These are phyloP conservation scores for Ascochyta pisi DNA, from an alignment of 2,329 filamentous ascomycete species.

Conservation along the genomic window DNA sequence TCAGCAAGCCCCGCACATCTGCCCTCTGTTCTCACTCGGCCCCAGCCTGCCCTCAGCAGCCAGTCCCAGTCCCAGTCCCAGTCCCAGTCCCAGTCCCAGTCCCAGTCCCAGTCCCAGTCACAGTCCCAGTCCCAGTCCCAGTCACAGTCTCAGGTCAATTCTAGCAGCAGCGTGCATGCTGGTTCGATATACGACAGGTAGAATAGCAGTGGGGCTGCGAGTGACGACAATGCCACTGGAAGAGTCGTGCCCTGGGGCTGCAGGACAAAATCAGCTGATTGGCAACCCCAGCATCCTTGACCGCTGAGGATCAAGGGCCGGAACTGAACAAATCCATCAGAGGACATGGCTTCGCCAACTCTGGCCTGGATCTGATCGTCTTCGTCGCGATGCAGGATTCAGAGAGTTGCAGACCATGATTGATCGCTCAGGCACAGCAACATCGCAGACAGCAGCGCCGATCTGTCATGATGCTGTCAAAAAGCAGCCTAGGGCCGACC, in stretches of 20 bases:
- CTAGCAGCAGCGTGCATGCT: conserved; percentile 7
- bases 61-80: neutral
- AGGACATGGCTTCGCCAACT: neutral
- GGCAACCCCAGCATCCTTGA: conserved; percentile 23
- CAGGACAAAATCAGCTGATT: conserved; percentile 12
- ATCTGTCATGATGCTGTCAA: conserved; percentile 3
- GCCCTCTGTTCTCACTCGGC: neutral
- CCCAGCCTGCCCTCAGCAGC: conserved; percentile 1
- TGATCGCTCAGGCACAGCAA: conserved; percentile 1
- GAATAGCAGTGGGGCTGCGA: conserved; percentile 13
- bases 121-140: too few species aligned
- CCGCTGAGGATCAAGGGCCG: conserved; percentile 11
- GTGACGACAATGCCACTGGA: conserved; percentile 22
- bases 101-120: too few species aligned
- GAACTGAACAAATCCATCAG: neutral
- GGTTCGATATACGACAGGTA: conserved; percentile 2
- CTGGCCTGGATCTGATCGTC: neutral
- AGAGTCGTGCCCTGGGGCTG: too few species aligned
- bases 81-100: too few species aligned
- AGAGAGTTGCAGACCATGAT: neutral
- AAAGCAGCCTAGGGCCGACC: neutral
- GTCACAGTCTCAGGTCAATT: too few species aligned
- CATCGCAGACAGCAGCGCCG: neutral
- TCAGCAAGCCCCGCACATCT: conserved; percentile 14
- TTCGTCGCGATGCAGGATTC: neutral